Conservation (phyloP, 768 basidiomycete genomes). For the Trametes punicea region DNA sequence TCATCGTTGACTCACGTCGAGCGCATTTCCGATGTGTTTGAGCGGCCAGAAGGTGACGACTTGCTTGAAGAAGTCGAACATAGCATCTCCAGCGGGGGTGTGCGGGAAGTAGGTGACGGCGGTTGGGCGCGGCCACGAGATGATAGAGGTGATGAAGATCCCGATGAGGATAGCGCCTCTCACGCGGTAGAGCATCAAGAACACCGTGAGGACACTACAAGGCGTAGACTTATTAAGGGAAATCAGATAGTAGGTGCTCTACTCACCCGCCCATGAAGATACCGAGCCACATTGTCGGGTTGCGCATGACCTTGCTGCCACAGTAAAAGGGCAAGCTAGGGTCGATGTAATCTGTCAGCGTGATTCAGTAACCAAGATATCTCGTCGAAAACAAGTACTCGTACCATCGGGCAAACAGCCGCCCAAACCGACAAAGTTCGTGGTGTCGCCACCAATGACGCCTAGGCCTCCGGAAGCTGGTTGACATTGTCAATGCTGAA, state of each 20-base stretch:
- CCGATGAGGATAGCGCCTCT: constrained; percentile 81
- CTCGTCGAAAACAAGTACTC: not conserved
- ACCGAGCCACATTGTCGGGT: constrained; percentile 85
- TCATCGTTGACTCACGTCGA: constrained; percentile 61
- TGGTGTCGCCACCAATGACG: constrained; percentile 70
- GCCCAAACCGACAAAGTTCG: constrained; percentile 71
- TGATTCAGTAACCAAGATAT: constrained; percentile 12
- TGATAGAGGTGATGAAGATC: constrained; percentile 78
- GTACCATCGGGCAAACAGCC: constrained; percentile 60
- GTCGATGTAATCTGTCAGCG: constrained; percentile 42
- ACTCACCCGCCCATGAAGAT: constrained; percentile 77
- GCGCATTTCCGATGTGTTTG: constrained; percentile 56
- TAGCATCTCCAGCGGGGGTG: constrained; percentile 58
- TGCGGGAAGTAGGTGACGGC: constrained; percentile 81
- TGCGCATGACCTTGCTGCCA: constrained; percentile 57
- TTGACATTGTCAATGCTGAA: no score
- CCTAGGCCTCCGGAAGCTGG: constrained; percentile 64
- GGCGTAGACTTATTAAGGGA: not conserved
- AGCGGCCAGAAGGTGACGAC: constrained; percentile 74
- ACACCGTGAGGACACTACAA: constrained; percentile 63
- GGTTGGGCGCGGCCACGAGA: constrained; percentile 86
- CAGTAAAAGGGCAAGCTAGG: constrained; percentile 57
- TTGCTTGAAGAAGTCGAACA: constrained; percentile 84
- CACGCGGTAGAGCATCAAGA: constrained; percentile 82
- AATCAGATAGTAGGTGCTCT: not conserved